phyloP scores from a whole-genome alignment of 352 stramenopile species.

The Phytophthora podocarpi region DNA sequence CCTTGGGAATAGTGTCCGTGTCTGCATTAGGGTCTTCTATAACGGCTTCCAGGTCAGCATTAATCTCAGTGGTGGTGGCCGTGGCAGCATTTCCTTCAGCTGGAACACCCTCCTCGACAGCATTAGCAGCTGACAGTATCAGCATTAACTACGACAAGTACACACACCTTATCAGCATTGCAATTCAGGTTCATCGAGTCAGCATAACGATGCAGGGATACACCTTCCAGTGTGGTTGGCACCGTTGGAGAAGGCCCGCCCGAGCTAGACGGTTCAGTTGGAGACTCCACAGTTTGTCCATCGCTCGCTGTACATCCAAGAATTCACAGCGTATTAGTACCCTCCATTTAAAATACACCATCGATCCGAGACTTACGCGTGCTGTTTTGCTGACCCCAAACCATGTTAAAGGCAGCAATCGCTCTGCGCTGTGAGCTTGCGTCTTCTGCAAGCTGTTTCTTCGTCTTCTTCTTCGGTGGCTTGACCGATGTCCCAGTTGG shows the following conservation, averaged over 20 bases:
- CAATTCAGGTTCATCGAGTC: not conserved
- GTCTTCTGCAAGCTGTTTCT: constrained; percentile 1
- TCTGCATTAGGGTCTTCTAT: too few species aligned
- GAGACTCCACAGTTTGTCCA: not conserved
- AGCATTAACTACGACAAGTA: not conserved
- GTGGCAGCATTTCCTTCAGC: not conserved
- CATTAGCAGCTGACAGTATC: not conserved
- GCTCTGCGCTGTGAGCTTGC: not conserved
- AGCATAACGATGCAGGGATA: not conserved
- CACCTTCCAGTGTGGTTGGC: not conserved
- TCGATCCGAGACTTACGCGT: not conserved
- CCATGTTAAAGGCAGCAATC: constrained; percentile 1
- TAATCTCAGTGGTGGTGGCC: too few species aligned
- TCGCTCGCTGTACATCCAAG: not conserved
- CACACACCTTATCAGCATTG: not conserved
- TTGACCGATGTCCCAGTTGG: too few species aligned
- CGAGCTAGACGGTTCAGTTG: too few species aligned
- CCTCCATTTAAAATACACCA: too few species aligned
- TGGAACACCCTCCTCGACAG: not conserved
- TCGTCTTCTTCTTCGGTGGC: not conserved
- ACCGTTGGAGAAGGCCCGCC: too few species aligned
- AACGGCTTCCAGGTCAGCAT: too few species aligned
- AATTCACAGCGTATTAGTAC: too few species aligned
- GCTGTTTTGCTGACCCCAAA: not conserved
- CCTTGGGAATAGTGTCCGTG: too few species aligned